phyloP scores from a whole-genome alignment of 2,329 filamentous ascomycete genomes.

The Arthrobotrys iridis region DNA sequence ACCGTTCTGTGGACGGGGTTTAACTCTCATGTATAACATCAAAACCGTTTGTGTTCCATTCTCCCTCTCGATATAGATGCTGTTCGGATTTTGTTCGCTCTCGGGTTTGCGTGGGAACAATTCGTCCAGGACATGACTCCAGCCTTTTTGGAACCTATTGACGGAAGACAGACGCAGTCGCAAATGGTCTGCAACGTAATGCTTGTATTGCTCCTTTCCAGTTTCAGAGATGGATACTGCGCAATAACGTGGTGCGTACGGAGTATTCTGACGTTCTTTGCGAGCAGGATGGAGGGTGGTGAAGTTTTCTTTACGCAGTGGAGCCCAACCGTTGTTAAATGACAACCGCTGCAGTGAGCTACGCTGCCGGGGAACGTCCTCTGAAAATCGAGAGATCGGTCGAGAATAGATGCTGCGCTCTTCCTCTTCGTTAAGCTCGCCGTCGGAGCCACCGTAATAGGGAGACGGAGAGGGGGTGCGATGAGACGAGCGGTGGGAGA shows the following conservation, averaged over 20 bases:
- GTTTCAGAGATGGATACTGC: constrained; percentile 13
- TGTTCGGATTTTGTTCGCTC: neutral
- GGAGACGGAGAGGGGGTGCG: no score
- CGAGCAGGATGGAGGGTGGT: neutral
- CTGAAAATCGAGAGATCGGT: no score
- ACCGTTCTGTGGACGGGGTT: neutral
- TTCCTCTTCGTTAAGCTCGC: no score
- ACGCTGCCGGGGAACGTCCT: no score
- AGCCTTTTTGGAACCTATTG: constrained; percentile 5
- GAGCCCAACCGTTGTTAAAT: no score
- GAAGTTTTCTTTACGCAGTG: no score
- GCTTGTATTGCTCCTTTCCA: constrained; percentile 1
- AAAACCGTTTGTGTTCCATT: neutral
- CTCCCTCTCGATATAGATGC: neutral
- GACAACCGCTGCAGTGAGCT: no score
- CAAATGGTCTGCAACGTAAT: constrained; percentile 1
- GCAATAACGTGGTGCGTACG: constrained; percentile 5
- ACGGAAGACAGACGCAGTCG: constrained; percentile 16
- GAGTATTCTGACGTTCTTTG: neutral
- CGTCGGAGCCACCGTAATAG: no score
- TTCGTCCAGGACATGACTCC: constrained; percentile 19
- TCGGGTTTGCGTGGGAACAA: neutral
- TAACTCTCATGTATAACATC: constrained; percentile 41
- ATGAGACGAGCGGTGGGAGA: neutral
- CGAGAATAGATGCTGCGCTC: no score